Evolutionary conservation across 805 yeast species (phyloP), one percentile per base, ranked within the genome.

Genomic region (Pichia exigua): DNA sequence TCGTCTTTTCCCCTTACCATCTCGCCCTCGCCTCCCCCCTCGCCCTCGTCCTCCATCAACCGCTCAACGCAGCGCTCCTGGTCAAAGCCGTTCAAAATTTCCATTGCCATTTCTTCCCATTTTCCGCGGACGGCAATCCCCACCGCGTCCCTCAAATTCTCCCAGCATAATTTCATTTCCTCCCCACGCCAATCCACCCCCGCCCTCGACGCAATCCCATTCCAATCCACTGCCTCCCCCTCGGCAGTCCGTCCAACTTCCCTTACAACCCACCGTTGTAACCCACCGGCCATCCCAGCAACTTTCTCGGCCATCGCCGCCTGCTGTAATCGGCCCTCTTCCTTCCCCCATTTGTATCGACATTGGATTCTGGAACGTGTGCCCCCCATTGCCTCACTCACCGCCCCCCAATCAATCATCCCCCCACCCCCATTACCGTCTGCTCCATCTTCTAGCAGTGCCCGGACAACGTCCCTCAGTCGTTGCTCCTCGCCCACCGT

Each of bases 401-500:
- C 95, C 6, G 82, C 72, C 0, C 97, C 91, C 97, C 98, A 92
- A 65, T 92, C 92, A 50, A 91, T 81, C 2, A 74, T 68, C 18
- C 39, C 39, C 11, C 11, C 18, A 5, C 4, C 38, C 38, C 55
- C 98, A 77, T 2, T 81, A 73, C n/a, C n/a, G 3, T 97, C 97
- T 38, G 87, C 83, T 95, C 91, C 89, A 7, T 24, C 26, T 24
- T 24, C 26, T 24, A 47, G 78, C 73, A 64, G 91, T 97, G 62
- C 92, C 82, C 3, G 92, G 94, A 8, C 82, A 72, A 0, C 97
- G 90, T 97, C 98, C 92, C 65, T 91, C 92, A 50, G 90, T 81
- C 2, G 75, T 68, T 71, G 74, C 64, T 91, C 97, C 64, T 91
- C 97, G 61, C 88, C 96, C 1, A 66, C 63, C 0, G 84, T 72